Conservation (phyloP, 1,284 basidiomycete genomes). For the Mrakiaceae sp. region DNA sequence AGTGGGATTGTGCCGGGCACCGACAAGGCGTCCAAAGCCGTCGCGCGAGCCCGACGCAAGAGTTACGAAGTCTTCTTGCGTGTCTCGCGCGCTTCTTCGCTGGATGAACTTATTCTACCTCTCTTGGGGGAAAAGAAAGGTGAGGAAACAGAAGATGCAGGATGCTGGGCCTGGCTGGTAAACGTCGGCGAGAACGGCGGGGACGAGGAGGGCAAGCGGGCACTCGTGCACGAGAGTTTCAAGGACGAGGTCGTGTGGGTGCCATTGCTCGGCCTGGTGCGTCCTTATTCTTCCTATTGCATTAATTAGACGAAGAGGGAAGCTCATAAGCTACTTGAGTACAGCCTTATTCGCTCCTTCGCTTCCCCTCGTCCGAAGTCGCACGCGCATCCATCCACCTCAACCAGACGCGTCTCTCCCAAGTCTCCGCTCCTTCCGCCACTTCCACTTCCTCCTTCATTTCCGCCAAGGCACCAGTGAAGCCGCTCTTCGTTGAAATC, state of each 20-base stretch:
- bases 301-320: too few species aligned
- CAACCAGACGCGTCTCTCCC: not conserved
- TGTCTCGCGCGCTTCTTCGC: not conserved
- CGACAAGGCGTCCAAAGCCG: too few species aligned
- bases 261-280: conserved; percentile 9
- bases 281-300: not conserved
- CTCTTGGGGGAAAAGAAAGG: not conserved
- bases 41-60: too few species aligned
- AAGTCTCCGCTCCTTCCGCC: not conserved
- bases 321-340: not conserved
- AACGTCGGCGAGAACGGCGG: conserved; percentile 13
- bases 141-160: not conserved
- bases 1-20: too few species aligned
- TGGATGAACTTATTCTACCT: conserved; percentile 12
- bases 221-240: not conserved
- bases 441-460: not conserved
- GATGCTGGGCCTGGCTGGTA: conserved; percentile 13
- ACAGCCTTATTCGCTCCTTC: conserved; percentile 2
- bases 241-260: conserved; percentile 1
- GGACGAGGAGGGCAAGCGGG: not conserved
- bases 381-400: not conserved
- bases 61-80: too few species aligned
- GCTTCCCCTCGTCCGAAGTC: not conserved
- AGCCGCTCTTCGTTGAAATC: conserved; percentile 15
- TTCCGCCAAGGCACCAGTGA: not conserved